Percentiles rank a stretch among this genome's conserved stretches.
Conservation (phyloP, 2,329 filamentous ascomycete species). For the Aureobasidium pullulans region DNA sequence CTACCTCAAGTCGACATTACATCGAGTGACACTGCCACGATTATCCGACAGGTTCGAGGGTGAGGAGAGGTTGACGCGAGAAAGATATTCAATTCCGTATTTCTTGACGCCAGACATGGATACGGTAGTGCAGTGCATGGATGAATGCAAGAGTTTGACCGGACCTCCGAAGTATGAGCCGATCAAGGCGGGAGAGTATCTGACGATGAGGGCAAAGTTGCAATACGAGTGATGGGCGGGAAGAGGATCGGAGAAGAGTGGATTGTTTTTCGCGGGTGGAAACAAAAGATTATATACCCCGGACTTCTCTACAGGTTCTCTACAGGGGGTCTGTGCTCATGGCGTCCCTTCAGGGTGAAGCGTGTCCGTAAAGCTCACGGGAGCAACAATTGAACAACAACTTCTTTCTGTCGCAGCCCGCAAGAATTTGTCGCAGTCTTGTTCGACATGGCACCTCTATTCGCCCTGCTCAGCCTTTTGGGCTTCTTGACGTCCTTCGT, state of each 20-base stretch:
- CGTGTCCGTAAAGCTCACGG: neutral
- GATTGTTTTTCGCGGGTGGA: neutral
- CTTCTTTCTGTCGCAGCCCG: neutral
- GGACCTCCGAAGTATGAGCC: constrained; percentile 32
- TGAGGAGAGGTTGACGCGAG: constrained; percentile 24
- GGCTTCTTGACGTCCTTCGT: constrained; percentile 65
- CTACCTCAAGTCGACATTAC: constrained; percentile 31
- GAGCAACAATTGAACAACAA: constrained; percentile 1
- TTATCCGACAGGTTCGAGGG: constrained; percentile 17
- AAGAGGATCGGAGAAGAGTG: neutral
- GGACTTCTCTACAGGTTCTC: neutral
- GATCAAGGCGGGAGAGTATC: constrained; percentile 32
- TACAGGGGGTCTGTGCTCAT: neutral
- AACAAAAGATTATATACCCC: neutral
- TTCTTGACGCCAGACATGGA: constrained; percentile 34
- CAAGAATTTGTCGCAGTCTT: neutral
- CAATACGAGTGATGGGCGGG: constrained; percentile 10
- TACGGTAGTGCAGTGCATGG: constrained; percentile 32
- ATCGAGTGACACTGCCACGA: constrained; percentile 31
- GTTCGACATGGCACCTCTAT: constrained; percentile 21
- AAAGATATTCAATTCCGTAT: constrained; percentile 35
- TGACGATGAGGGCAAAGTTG: constrained; percentile 24
- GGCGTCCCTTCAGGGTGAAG: constrained; percentile 1
- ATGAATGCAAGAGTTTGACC: constrained; percentile 25
- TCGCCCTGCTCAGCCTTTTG: constrained; percentile 28